phyloP scores from a whole-genome alignment of 768 basidiomycete genomes.

The Boletus subparvulus region DNA sequence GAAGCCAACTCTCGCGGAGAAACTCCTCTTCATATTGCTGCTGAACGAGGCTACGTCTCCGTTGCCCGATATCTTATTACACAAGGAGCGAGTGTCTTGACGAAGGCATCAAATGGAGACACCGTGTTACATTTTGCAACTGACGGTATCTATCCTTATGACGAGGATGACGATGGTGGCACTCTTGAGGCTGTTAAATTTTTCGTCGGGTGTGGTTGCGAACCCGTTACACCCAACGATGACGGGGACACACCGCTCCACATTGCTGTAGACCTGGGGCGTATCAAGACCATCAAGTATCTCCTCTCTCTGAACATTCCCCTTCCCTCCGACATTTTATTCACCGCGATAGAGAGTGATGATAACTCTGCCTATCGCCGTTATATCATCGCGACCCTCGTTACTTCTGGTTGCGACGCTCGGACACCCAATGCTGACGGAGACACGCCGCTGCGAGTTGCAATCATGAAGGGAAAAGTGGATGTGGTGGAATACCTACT shows the following conservation, averaged over 20 bases:
- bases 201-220: background rate
- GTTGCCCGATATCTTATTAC: background rate
- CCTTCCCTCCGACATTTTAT: background rate
- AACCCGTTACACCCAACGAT: background rate
- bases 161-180: background rate
- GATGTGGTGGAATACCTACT: slow-evolving; percentile 2
- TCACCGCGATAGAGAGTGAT: background rate
- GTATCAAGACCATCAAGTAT: background rate
- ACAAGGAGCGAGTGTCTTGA: background rate
- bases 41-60: background rate
- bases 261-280: background rate
- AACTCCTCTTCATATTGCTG: background rate
- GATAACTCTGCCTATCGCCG: background rate
- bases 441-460: background rate
- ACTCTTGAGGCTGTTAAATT: background rate
- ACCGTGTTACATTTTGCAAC: background rate
- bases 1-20: background rate
- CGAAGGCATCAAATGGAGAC: background rate
- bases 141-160: background rate
- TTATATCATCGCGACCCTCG: background rate
- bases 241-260: background rate
- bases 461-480: background rate
- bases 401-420: background rate
- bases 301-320: background rate
- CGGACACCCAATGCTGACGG: background rate